Percentiles rank a stretch among this genome's conserved stretches.
phyloP scores from a whole-genome alignment of 1,284 basidiomycete species.

The Ganoderma multipileum region DNA sequence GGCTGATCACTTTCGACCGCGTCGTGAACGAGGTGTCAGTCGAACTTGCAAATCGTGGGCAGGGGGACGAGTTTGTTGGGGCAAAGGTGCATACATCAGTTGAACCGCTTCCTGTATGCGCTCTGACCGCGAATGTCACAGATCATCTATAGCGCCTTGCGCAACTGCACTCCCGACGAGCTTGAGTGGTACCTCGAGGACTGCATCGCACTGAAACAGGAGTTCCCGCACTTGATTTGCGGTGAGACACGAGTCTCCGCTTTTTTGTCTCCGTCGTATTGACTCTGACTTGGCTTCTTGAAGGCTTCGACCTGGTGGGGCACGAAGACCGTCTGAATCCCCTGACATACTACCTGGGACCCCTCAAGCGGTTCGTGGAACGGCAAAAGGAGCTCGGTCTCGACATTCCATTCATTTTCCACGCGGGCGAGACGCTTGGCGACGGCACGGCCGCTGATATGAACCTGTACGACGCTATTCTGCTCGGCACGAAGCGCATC shows the following conservation, averaged over 20 bases:
- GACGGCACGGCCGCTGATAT: constrained; percentile 74
- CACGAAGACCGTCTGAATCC: constrained; percentile 72
- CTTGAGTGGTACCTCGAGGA: constrained; percentile 75
- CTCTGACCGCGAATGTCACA: not conserved
- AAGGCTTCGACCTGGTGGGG: constrained; percentile 84
- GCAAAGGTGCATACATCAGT: constrained; percentile 43
- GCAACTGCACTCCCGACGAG: constrained; percentile 62
- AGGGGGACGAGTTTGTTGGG: constrained; percentile 68
- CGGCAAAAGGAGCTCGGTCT: constrained; percentile 64
- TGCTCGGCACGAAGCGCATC: constrained; percentile 81
- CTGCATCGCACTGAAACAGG: constrained; percentile 74
- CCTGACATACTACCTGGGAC: constrained; percentile 68
- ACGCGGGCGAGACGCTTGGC: constrained; percentile 80
- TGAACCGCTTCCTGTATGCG: not conserved
- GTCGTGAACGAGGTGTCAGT: constrained; percentile 62
- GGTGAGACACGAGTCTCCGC: not conserved
- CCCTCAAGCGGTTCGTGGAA: constrained; percentile 67
- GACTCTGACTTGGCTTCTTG: constrained; percentile 25
- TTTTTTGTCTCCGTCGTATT: not conserved
- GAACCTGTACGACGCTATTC: constrained; percentile 81
- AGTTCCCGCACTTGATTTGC: constrained; percentile 65
- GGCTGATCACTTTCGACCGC: constrained; percentile 62
- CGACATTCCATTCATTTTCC: constrained; percentile 80
- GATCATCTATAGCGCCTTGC: constrained; percentile 77
- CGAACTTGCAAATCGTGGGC: constrained; percentile 57